Conservation (phyloP, 306 rosid genomes). For the Vigna nakashimae region DNA sequence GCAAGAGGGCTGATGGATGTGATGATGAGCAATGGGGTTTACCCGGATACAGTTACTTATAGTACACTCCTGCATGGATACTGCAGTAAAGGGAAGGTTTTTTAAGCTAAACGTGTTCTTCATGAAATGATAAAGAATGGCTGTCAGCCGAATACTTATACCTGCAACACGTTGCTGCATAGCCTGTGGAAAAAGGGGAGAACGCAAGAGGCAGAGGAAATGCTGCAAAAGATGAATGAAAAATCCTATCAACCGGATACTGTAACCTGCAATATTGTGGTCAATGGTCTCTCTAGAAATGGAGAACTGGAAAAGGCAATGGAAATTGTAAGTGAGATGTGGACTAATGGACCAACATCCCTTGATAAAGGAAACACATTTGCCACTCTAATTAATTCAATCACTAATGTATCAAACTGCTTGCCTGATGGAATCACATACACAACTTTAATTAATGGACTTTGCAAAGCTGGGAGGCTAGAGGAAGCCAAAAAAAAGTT, state of each 20-base stretch:
- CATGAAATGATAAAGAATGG: slow-evolving; percentile 70
- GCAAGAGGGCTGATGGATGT: slow-evolving; percentile 67
- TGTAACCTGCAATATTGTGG: slow-evolving; percentile 84
- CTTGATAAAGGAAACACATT: slow-evolving; percentile 69
- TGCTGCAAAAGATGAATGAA: slow-evolving; percentile 81
- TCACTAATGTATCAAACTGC: slow-evolving; percentile 60
- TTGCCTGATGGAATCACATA: slow-evolving; percentile 82
- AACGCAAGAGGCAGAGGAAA: slow-evolving; percentile 78
- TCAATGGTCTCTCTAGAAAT: slow-evolving; percentile 80
- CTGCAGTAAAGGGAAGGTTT: slow-evolving; percentile 73
- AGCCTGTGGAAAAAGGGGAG: slow-evolving; percentile 94
- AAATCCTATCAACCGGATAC: slow-evolving; percentile 71
- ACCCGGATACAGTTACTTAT: slow-evolving; percentile 76
- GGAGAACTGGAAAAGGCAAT: slow-evolving; percentile 87
- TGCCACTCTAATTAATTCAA: slow-evolving; percentile 62
- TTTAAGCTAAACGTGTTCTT: slow-evolving; percentile 76
- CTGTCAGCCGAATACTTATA: slow-evolving; percentile 79
- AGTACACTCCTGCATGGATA: slow-evolving; percentile 80
- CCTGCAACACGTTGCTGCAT: slow-evolving; percentile 85
- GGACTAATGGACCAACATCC: slow-evolving; percentile 79
- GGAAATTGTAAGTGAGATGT: slow-evolving; percentile 82
- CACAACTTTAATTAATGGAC: slow-evolving; percentile 72
- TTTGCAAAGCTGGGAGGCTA: slow-evolving; percentile 84
- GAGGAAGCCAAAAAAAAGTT: slow-evolving; percentile 91
- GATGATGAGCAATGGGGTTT: slow-evolving; percentile 65